Evolutionary conservation across 768 basidiomycete species (phyloP).

Genomic region (Auriscalpium microsporum): DNA sequence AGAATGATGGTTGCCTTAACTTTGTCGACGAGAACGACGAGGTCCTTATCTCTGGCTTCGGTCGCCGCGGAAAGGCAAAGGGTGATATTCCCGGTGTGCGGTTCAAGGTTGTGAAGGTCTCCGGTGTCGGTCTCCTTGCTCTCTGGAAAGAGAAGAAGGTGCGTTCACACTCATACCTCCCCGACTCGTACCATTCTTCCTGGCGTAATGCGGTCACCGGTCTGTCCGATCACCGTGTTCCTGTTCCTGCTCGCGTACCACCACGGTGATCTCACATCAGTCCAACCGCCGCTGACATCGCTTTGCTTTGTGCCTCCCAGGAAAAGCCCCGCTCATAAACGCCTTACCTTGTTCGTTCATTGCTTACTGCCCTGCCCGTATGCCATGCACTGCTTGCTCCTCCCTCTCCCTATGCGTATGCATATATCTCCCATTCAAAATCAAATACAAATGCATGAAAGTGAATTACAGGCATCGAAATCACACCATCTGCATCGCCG

Average conservation of each 20-base stretch:
- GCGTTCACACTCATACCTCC: constrained; percentile 17
- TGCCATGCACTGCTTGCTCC: constrained; percentile 6
- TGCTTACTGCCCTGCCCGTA: background rate
- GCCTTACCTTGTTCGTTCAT: background rate
- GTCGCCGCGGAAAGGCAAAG: constrained; percentile 99
- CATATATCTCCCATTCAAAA: no score
- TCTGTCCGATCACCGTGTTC: no score
- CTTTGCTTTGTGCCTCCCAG: constrained; percentile 11
- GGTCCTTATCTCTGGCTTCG: constrained; percentile 99
- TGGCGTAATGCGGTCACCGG: no score
- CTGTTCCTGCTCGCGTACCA: background rate
- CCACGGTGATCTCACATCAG: background rate
- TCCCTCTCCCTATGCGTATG: no score
- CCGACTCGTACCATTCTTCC: no score
- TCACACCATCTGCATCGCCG: no score
- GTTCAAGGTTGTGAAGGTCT: constrained; percentile 99
- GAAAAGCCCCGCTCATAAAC: constrained; percentile 32
- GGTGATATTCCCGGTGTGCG: constrained; percentile 99
- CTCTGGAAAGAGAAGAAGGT: constrained; percentile 99
- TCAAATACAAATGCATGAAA: no score
- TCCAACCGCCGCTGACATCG: background rate
- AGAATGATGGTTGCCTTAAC: constrained; percentile 97
- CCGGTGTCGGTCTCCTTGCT: constrained; percentile 95
- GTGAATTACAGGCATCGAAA: no score
- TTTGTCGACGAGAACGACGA: constrained; percentile 99